Evolutionary conservation across 495 filamentous ascomycete species (phyloP).

Genomic region (Trichoderma reesei): DNA sequence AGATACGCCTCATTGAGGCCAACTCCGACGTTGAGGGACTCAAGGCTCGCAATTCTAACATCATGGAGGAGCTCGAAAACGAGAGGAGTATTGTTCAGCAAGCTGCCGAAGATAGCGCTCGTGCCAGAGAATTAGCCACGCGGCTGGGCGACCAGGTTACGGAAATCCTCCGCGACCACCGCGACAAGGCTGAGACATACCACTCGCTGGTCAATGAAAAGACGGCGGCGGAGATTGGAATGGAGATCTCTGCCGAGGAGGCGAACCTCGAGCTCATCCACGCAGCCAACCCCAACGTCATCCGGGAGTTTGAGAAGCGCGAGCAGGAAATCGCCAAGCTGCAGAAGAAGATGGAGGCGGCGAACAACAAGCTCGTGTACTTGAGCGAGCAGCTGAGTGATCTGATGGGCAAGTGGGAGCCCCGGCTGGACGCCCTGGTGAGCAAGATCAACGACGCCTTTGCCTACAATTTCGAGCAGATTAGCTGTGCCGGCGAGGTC

Average conservation of each 20-base stretch:
- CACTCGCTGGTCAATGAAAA: conserved; percentile 27
- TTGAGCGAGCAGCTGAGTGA: conserved; percentile 43
- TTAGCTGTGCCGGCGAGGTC: conserved; percentile 92
- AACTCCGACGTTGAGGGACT: conserved; percentile 62
- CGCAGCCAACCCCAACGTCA: conserved; percentile 64
- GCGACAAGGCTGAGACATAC: conserved; percentile 28
- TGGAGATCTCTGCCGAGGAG: conserved; percentile 63
- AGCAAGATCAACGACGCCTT: conserved; percentile 81
- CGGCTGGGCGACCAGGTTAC: neutral
- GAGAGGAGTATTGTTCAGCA: conserved; percentile 24
- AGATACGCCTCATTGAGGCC: conserved; percentile 67
- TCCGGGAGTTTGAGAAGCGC: conserved; percentile 71
- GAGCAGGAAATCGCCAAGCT: conserved; percentile 39
- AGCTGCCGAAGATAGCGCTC: conserved; percentile 25
- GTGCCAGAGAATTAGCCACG: neutral
- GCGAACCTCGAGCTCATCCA: conserved; percentile 70
- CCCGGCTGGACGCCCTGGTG: conserved; percentile 67
- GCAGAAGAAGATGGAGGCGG: conserved; percentile 40
- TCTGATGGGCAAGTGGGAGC: conserved; percentile 65
- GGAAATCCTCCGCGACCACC: conserved; percentile 10
- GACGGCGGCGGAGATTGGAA: conserved; percentile 54
- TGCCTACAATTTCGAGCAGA: conserved; percentile 79
- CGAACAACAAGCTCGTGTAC: conserved; percentile 40
- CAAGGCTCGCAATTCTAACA: conserved; percentile 49
- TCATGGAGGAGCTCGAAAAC: conserved; percentile 26